Conservation (phyloP, 208 protist species). For the Wallacemonas sp. region DNA sequence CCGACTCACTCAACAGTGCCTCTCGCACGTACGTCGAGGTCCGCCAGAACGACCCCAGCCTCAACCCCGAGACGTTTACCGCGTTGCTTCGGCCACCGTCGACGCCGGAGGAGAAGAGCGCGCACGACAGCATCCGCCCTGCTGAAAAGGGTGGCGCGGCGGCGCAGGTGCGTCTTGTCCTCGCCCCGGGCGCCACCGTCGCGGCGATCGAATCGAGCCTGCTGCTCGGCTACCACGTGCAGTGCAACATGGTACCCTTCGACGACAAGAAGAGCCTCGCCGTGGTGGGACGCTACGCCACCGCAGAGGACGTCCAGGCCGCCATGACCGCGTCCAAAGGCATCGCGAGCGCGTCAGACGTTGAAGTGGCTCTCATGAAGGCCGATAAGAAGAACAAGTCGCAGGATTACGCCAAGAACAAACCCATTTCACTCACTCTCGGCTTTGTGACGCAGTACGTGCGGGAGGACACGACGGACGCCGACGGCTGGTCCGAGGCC, state of each 20-base stretch:
- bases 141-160: neutral
- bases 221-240: slow-evolving; percentile 32
- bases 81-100: neutral
- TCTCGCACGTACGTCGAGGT: slow-evolving; percentile 30
- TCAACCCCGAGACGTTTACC: slow-evolving; percentile 1
- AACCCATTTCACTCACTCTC: slow-evolving; percentile 3
- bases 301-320: slow-evolving; percentile 17
- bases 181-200: slow-evolving; percentile 38
- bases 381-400: slow-evolving; percentile 11
- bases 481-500: slow-evolving; percentile 1
- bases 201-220: slow-evolving; percentile 25
- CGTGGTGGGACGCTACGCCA: slow-evolving; percentile 26
- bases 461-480: slow-evolving; percentile 12
- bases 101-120: slow-evolving; percentile 5
- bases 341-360: neutral
- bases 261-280: slow-evolving; percentile 34
- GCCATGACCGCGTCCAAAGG: neutral
- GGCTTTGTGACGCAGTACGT: slow-evolving; percentile 12
- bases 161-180: slow-evolving; percentile 26
- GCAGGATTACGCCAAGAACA: slow-evolving; percentile 4
- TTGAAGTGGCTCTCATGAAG: neutral
- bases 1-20: slow-evolving; percentile 19
- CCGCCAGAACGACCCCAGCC: neutral
- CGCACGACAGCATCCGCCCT: neutral
- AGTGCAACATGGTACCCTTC: slow-evolving; percentile 32